Base-by-base conservation (phyloP, 108 stramenopile species). In the Hondaea fermentalgiana region DNA sequence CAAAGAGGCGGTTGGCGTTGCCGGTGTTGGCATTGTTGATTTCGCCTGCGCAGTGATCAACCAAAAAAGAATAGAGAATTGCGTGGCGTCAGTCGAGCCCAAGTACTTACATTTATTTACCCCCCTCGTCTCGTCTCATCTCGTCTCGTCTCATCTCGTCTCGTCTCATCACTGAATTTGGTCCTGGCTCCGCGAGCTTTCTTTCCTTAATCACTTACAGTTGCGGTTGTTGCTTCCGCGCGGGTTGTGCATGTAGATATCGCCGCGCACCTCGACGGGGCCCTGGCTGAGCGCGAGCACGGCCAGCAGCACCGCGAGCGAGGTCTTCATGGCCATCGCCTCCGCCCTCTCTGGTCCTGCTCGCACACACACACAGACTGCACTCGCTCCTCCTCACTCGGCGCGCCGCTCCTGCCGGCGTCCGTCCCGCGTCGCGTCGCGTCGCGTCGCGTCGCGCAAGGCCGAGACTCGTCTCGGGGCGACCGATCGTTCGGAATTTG, bases 171-270 rank as follows among this genome's bases (percentile, higher is more conserved):
- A 3, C 35, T 35, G 2, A 35, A 35, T 35, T 35, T 35, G 35
- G 35, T 35, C 35, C 35, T 35, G 35, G 1, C 35, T 16, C 35
- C 64, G 42, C 4, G 5, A 8, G 64, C 64, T 69, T 28, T 17
- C 21, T 23, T 69, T 69, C n/a, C 21, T 3, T 3, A 2, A 1
- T 59, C 42, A 69, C 64, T 92, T 90, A 87, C 92, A 93, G 72
- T 93, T 93, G 19, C 92, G 87, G 88, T 93, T 91, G 72, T 93
- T 93, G 28, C 87, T 69, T n/a, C 92, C 92, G 42, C 90, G 90
- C 4, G 90, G 89, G 59, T 42, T 88, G 87, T 91, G 91, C 89
- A 91, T 89, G 64, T 91, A 91, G 29, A 91, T 72, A 35, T 91
- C 91, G 29, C 55, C 83, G 25, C 64, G 64, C 42, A 69, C 64